Percentiles rank a stretch among this genome's conserved stretches.
phyloP scores from a whole-genome alignment of 2,329 filamentous ascomycete species.

The Cladorrhinum sp. region DNA sequence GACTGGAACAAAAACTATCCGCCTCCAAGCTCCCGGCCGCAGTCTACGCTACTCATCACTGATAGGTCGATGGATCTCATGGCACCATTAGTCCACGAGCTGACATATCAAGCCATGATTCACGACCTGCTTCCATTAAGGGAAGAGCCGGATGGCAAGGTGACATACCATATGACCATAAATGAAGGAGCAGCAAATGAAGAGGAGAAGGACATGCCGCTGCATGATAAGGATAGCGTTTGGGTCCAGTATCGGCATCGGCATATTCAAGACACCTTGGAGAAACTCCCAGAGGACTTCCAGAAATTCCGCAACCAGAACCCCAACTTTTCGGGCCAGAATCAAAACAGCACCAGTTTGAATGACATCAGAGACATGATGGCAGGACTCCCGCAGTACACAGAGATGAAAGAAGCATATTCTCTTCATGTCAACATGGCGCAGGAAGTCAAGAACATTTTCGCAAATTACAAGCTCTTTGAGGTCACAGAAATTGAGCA shows the following conservation, averaged over 20 bases:
- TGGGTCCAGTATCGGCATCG: constrained; percentile 93
- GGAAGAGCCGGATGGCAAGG: constrained; percentile 82
- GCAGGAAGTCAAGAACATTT: constrained; percentile 93
- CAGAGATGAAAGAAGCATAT: constrained; percentile 93
- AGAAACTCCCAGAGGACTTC: constrained; percentile 89
- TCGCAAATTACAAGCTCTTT: constrained; percentile 77
- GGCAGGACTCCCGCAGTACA: constrained; percentile 88
- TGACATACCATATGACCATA: constrained; percentile 76
- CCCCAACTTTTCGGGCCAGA: constrained; percentile 80
- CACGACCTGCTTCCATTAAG: constrained; percentile 87
- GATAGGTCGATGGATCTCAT: constrained; percentile 91
- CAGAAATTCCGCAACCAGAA: constrained; percentile 88
- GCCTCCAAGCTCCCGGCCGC: constrained; percentile 71
- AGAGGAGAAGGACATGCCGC: constrained; percentile 86
- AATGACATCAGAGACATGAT: constrained; percentile 97
- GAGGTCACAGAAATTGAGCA: constrained; percentile 90
- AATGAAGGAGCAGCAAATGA: constrained; percentile 70
- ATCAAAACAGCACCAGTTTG: constrained; percentile 68
- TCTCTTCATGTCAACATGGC: constrained; percentile 95
- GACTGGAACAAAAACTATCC: constrained; percentile 83
- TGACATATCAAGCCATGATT: constrained; percentile 98
- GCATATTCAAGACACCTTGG: constrained; percentile 98
- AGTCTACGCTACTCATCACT: constrained; percentile 79
- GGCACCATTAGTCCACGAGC: constrained; percentile 87
- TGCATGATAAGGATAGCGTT: constrained; percentile 85